Base-by-base conservation (phyloP, 257 asterid genomes). In the Avicennia marina region DNA sequence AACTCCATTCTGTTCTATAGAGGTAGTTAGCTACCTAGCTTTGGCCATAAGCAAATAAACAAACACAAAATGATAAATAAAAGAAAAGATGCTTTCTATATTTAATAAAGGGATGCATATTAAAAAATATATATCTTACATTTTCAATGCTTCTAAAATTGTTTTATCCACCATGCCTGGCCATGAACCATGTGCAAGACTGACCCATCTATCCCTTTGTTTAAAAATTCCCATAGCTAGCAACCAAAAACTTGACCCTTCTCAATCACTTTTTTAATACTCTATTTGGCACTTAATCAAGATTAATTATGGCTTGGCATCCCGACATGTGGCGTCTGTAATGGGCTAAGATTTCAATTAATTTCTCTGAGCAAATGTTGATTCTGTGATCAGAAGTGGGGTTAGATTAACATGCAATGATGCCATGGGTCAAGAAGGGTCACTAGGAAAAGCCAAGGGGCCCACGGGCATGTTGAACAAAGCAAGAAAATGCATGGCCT, bases 101-200 rank as follows among this genome's bases (percentile, higher is more conserved):
- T 20, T 40, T 38, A 39, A 64, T 3, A 13, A 73, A 68, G 39
- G 15, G 9, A 32, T 36, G 39, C 11, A 72, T 55, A 39, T 20
- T 60, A 51, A 66, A 55, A 15, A 24, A 29, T 11, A 25, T 50
- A 40, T 29, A 26, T 19, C 56, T 40, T 58, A 17, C 56, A 43
- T 48, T 64, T 56, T 7, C 63, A 58, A 53, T 57, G 52, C 19
- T 40, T 34, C 6, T 2, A 56, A 40, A 52, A 44, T 18, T 62
- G 50, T 52, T 61, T 70, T 52, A 69, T 53, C 46, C 66, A 65
- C 56, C 78, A 54, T 24, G 44, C 57, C 72, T 61, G 31, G 57
- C 69, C 77, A 74, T 15, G 39, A 72, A 66, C 94, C 95, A 78
- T 78, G 81, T 74, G 84, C 81, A 57, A 54, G 60, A 26, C 67